These are phyloP conservation scores for Cladophialophora psammophila DNA, from an alignment of 2,329 filamentous ascomycete species.

Conservation along the genomic window DNA sequence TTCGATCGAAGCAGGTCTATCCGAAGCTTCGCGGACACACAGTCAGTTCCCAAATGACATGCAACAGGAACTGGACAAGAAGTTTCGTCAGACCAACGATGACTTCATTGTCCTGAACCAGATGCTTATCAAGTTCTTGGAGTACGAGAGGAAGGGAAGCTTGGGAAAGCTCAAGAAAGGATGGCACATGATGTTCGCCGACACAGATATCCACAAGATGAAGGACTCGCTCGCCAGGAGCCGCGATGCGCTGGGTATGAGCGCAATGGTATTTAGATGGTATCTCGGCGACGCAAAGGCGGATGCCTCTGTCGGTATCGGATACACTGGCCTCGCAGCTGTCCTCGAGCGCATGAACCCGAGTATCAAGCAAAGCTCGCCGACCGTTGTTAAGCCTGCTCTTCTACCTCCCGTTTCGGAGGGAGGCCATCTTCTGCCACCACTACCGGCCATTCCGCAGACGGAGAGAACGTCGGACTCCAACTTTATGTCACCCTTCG, in stretches of 20 bases:
- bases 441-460: slow-evolving; percentile 44
- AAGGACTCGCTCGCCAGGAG: slow-evolving; percentile 64
- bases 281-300: slow-evolving; percentile 65
- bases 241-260: slow-evolving; percentile 69
- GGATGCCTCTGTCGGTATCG: slow-evolving; percentile 68
- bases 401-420: slow-evolving; percentile 33
- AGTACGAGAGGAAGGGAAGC: slow-evolving; percentile 67
- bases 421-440: slow-evolving; percentile 41
- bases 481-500: slow-evolving; percentile 26
- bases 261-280: slow-evolving; percentile 71
- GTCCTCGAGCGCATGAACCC: slow-evolving; percentile 62
- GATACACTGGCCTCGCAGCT: slow-evolving; percentile 71
- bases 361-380: slow-evolving; percentile 41
- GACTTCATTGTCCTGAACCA: slow-evolving; percentile 71
- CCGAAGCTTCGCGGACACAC: slow-evolving; percentile 59
- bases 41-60: slow-evolving; percentile 67
- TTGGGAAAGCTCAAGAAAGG: slow-evolving; percentile 67
- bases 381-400: slow-evolving; percentile 19
- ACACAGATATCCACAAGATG: slow-evolving; percentile 69
- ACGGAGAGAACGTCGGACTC: slow-evolving; percentile 41
- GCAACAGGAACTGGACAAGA: slow-evolving; percentile 68
- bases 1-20: slow-evolving; percentile 71
- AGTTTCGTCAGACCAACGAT: slow-evolving; percentile 66
- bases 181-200: slow-evolving; percentile 69
- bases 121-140: slow-evolving; percentile 67